These are phyloP conservation scores for Trypanosomatidae sp. DNA, from an alignment of 208 protist genomes.

Conservation along the genomic window DNA sequence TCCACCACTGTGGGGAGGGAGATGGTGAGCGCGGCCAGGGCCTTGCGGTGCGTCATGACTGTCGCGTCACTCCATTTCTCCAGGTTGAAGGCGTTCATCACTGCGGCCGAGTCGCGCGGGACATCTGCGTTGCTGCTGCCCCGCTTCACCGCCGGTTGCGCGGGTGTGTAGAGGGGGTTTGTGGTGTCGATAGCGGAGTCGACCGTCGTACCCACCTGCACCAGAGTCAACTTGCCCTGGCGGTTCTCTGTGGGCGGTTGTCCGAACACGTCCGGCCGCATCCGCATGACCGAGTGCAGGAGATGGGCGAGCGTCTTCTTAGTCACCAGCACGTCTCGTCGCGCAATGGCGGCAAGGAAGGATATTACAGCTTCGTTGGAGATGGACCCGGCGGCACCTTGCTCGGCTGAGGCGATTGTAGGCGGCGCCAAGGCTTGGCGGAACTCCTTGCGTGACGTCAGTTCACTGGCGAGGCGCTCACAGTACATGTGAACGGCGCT, in stretches of 20 bases:
- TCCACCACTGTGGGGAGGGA: conserved; percentile 66
- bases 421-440: conserved; percentile 65
- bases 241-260: conserved; percentile 70
- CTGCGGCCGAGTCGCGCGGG: conserved; percentile 14
- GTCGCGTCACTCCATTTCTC: conserved; percentile 41
- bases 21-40: conserved; percentile 64
- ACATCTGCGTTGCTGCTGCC: conserved; percentile 4
- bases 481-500: conserved; percentile 63
- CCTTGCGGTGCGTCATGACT: conserved; percentile 58
- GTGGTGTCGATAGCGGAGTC: conserved; percentile 31
- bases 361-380: conserved; percentile 79
- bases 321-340: conserved; percentile 64
- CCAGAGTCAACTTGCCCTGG: conserved; percentile 44
- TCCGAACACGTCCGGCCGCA: conserved; percentile 81
- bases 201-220: conserved; percentile 31
- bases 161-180: conserved; percentile 35
- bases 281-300: conserved; percentile 59
- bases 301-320: conserved; percentile 56
- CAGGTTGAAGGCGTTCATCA: conserved; percentile 42
- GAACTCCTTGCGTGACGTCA: conserved; percentile 59
- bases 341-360: conserved; percentile 75
- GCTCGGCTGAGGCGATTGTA: conserved; percentile 46
- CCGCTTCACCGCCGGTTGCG: neutral
- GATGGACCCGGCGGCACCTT: conserved; percentile 30
- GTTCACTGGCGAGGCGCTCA: conserved; percentile 55